phyloP scores from a whole-genome alignment of 306 rosid genomes.

The Prunus mongolica region DNA sequence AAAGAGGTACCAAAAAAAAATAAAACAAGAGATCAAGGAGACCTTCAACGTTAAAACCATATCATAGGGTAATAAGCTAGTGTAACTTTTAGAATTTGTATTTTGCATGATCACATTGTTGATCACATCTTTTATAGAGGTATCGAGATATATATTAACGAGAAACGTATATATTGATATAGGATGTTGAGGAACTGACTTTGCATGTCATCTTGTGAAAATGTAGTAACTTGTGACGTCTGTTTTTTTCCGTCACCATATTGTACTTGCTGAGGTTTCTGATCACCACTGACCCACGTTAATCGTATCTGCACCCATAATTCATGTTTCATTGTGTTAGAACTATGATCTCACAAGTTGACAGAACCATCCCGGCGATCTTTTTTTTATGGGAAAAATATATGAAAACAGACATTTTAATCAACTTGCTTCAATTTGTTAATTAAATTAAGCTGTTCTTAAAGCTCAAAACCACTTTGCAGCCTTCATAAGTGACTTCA shows the following conservation, averaged over 20 bases:
- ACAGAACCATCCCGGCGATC: too few relatives aligned
- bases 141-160: neutral
- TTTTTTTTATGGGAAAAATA: too few relatives aligned
- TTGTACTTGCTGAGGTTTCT: conserved; percentile 57
- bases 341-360: too few relatives aligned
- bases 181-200: conserved; percentile 42
- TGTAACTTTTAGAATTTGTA: too few relatives aligned
- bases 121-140: neutral
- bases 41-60: neutral
- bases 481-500: too few relatives aligned
- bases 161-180: neutral
- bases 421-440: too few relatives aligned
- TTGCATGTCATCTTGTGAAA: conserved; percentile 70
- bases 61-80: neutral
- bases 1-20: neutral
- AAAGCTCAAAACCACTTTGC: too few relatives aligned
- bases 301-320: conserved; percentile 54
- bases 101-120: too few relatives aligned
- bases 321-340: too few relatives aligned
- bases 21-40: neutral
- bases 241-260: conserved; percentile 48
- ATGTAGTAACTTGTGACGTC: conserved; percentile 59
- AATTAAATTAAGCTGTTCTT: too few relatives aligned
- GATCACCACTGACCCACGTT: conserved; percentile 91
- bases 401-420: too few relatives aligned